Base-by-base conservation (phyloP, 768 basidiomycete genomes). In the Hygrophoropsis aurantiaca region DNA sequence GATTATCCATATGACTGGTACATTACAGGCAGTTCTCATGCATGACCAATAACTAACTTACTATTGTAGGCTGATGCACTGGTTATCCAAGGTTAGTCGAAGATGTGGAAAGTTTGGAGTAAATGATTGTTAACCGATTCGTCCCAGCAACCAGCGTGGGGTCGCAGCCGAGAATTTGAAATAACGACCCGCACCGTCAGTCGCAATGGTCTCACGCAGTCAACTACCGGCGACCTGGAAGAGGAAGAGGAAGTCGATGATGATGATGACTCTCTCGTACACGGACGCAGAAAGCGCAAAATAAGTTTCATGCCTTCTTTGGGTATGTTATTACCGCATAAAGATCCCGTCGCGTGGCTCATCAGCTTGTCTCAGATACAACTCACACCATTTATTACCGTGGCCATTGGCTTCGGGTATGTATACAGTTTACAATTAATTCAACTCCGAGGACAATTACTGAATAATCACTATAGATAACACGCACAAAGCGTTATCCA, bases 331-430 rank as follows among this genome's bases (percentile, higher is more conserved):
- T 51, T 39, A 30, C 57, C 49, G 42, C 44, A 38, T 49, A 42
- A 42, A 15, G n/a, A 36, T 51, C 53, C 46, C 34, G 44, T 26
- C 53, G 49, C 43, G 34, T 23, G 32, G 45, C 48, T 58, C 32
- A 61, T 50, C 25, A 46, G 51, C 35, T 25, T 46, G 43, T 49
- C 25, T 34, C 58, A 90, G 90, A 91, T 59, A 90, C 87, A 0
- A 90, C 86, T 6, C 90, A 92, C 63, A 92, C 88, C 13, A 90
- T 92, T 47, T 92, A 88, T 73, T 92, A 92, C 74, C 81, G 81
- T 59, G 90, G 90, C 42, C 90, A 92, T 59, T 91, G 89, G 90
- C 74, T 92, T 50, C 78, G 88, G 61, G 87, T 90, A 60, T 50
- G 80, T 66, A 21, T 50, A 33, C 34, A 47, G 39, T 19, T 35